Conservation (phyloP, 1,284 basidiomycete genomes). For the Ceratobasidium sp. region DNA sequence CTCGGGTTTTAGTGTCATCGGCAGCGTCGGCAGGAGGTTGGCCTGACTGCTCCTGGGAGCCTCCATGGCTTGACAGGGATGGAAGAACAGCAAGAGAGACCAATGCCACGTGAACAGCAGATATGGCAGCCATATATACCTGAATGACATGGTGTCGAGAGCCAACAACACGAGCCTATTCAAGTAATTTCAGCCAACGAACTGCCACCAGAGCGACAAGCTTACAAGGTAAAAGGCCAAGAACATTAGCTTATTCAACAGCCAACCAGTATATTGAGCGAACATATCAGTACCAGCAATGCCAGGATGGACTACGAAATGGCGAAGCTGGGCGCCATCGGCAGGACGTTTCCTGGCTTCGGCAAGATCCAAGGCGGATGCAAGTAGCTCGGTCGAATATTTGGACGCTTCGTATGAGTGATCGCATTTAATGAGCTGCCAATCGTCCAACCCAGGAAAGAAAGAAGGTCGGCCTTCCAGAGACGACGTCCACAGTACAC, state of each 20-base stretch:
- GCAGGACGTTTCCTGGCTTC: slow-evolving; percentile 49
- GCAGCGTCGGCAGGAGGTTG: slow-evolving; percentile 12
- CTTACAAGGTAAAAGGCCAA: slow-evolving; percentile 74
- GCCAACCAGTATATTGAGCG: slow-evolving; percentile 56
- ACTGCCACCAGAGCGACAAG: slow-evolving; percentile 40
- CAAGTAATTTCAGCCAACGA: background rate
- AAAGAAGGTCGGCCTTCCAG: slow-evolving; percentile 64
- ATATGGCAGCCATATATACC: slow-evolving; percentile 68
- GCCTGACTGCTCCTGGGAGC: background rate
- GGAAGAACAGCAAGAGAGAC: slow-evolving; percentile 47
- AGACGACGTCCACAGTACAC: slow-evolving; percentile 85
- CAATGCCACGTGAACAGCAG: slow-evolving; percentile 68
- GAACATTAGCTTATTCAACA: slow-evolving; percentile 64
- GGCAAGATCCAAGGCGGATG: slow-evolving; percentile 60
- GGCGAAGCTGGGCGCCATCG: slow-evolving; percentile 54
- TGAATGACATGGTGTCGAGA: slow-evolving; percentile 68
- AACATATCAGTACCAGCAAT: slow-evolving; percentile 74
- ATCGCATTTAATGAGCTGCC: slow-evolving; percentile 69
- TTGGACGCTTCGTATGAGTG: slow-evolving; percentile 79
- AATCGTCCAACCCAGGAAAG: slow-evolving; percentile 65
- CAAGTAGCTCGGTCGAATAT: slow-evolving; percentile 80
- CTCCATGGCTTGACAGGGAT: slow-evolving; percentile 10
- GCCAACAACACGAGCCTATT: slow-evolving; percentile 69
- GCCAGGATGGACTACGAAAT: slow-evolving; percentile 77
- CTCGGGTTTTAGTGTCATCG: background rate